These are phyloP conservation scores for Gnetum montanum DNA, from an alignment of 75 land plant species.

Conservation along the genomic window DNA sequence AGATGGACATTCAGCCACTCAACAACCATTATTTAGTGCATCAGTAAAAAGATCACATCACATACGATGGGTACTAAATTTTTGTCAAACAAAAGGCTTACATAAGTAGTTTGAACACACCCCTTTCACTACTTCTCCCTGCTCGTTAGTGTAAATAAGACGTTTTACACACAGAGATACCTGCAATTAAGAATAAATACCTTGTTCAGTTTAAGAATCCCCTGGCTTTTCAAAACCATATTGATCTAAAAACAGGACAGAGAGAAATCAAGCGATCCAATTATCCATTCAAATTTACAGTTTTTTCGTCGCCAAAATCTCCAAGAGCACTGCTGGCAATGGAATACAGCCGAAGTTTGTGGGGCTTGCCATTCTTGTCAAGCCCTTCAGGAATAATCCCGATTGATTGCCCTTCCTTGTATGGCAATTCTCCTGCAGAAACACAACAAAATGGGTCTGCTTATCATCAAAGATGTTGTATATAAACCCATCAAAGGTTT, in stretches of 20 bases:
- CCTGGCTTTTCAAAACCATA: too few species aligned
- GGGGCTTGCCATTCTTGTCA: conserved; percentile 94
- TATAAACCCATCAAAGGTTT: too few species aligned
- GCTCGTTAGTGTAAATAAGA: conserved; percentile 85
- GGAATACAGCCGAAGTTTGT: conserved; percentile 90
- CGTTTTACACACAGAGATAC: conserved; percentile 96
- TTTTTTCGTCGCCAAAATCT: conserved; percentile 94
- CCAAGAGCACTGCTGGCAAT: conserved; percentile 99
- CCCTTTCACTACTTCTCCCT: conserved; percentile 91
- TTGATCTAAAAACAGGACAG: too few species aligned
- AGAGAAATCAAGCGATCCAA: too few species aligned
- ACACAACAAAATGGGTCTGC: background rate
- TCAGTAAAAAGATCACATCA: too few species aligned
- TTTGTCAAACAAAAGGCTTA: conserved; percentile 27
- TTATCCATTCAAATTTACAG: too few species aligned
- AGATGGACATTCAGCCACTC: too few species aligned
- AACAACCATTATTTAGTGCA: too few species aligned
- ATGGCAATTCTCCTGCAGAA: conserved; percentile 64
- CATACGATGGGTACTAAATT: too few species aligned
- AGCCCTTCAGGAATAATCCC: conserved; percentile 86
- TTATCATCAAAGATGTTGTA: too few species aligned
- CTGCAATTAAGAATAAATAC: conserved; percentile 17
- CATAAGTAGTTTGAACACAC: conserved; percentile 97
- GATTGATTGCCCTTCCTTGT: conserved; percentile 97
- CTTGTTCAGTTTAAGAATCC: background rate